These are phyloP conservation scores for Trichoderma breve DNA, from an alignment of 2,329 filamentous ascomycete genomes.

Conservation along the genomic window DNA sequence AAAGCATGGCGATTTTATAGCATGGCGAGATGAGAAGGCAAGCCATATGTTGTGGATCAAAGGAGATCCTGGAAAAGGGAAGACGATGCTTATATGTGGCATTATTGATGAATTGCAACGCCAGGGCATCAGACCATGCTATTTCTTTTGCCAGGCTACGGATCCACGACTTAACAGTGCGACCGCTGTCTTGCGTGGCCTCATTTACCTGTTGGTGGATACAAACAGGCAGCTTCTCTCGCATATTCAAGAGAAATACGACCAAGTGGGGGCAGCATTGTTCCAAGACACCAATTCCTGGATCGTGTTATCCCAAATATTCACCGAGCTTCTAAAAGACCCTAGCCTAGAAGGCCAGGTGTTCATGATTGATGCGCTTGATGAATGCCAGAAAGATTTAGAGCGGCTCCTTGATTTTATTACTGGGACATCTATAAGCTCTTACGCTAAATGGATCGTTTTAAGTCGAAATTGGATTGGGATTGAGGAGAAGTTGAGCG, in stretches of 20 bases:
- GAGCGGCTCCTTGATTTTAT: slow-evolving; percentile 39
- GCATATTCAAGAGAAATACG: slow-evolving; percentile 36
- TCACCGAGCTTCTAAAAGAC: neutral
- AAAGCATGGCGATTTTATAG: slow-evolving; percentile 26
- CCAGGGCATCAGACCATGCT: slow-evolving; percentile 15
- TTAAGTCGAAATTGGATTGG: slow-evolving; percentile 42
- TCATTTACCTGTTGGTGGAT: slow-evolving; percentile 41
- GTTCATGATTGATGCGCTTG: slow-evolving; percentile 47
- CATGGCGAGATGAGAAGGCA: slow-evolving; percentile 17
- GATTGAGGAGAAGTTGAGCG: slow-evolving; percentile 36
- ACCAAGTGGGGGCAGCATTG: slow-evolving; percentile 20
- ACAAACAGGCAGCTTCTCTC: slow-evolving; percentile 34
- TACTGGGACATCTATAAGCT: neutral
- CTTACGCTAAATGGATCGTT: slow-evolving; percentile 40
- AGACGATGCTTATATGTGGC: slow-evolving; percentile 43
- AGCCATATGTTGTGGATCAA: slow-evolving; percentile 38
- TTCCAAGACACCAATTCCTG: neutral
- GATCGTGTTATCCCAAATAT: neutral
- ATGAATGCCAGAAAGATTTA: slow-evolving; percentile 39
- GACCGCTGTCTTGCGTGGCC: slow-evolving; percentile 41
- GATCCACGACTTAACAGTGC: slow-evolving; percentile 39
- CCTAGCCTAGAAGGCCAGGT: neutral
- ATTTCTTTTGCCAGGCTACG: slow-evolving; percentile 18
- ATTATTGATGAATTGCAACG: slow-evolving; percentile 28
- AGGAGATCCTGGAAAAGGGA: slow-evolving; percentile 29